phyloP scores from a whole-genome alignment of 495 filamentous ascomycete species.

The Annulohypoxylon maeteangense region DNA sequence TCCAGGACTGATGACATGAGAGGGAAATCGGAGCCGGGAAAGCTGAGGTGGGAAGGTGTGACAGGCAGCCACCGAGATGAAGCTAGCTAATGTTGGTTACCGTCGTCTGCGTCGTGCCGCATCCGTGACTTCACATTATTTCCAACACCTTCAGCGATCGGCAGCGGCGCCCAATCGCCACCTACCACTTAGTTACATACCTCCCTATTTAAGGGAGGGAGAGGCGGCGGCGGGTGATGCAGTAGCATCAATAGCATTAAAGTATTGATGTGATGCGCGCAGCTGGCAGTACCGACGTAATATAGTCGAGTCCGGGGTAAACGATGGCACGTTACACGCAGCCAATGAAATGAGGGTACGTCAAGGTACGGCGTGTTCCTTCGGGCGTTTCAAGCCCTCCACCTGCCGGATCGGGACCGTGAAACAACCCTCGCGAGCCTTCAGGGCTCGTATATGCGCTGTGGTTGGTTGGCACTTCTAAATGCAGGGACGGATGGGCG shows the following conservation, averaged over 20 bases:
- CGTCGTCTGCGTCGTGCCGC: neutral
- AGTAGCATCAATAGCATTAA: neutral
- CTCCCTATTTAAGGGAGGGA: neutral
- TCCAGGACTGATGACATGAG: neutral
- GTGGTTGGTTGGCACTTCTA: conserved; percentile 36
- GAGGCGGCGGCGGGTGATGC: neutral
- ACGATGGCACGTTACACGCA: conserved; percentile 45
- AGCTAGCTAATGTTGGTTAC: neutral
- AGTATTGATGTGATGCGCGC: neutral
- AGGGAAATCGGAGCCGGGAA: neutral
- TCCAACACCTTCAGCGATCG: neutral
- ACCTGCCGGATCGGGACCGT: conserved; percentile 38
- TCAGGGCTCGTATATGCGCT: conserved; percentile 7
- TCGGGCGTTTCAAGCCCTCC: conserved; percentile 41
- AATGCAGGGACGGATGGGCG: conserved; percentile 38
- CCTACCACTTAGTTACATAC: neutral
- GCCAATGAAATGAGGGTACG: conserved; percentile 27
- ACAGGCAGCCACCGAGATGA: neutral
- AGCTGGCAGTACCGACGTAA: neutral
- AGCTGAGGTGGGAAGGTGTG: neutral
- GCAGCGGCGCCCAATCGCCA: conserved; percentile 5
- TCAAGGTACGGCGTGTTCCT: conserved; percentile 22
- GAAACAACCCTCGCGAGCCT: conserved; percentile 20
- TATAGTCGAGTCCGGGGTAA: conserved; percentile 38
- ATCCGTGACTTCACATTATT: neutral